phyloP scores from a whole-genome alignment of 1,139 yeast genomes.

The Yamadazyma conglobata region DNA sequence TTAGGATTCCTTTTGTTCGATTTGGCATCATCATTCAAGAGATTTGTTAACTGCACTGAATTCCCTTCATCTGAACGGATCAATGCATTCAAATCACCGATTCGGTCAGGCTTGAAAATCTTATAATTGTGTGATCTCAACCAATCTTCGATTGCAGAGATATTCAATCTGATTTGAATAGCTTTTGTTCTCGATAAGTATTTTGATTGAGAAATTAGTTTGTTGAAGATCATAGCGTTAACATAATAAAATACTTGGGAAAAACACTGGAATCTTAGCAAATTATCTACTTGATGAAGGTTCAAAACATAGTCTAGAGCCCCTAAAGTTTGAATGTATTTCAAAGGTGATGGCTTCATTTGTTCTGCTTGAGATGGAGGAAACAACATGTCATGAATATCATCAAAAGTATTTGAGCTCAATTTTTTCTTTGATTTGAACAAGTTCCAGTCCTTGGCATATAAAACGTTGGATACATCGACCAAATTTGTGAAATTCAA shows the following conservation, averaged over 20 bases:
- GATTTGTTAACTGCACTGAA: constrained; percentile 19
- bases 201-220: constrained; percentile 59
- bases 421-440: constrained; percentile 51
- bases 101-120: constrained; percentile 42
- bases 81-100: constrained; percentile 29
- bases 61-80: constrained; percentile 3
- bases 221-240: constrained; percentile 69
- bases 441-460: constrained; percentile 74
- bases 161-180: constrained; percentile 80
- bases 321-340: constrained; percentile 80
- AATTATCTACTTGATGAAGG: constrained; percentile 74
- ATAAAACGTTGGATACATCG: constrained; percentile 56
- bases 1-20: constrained; percentile 26
- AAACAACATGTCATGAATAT: constrained; percentile 62
- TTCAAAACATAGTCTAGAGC: constrained; percentile 85
- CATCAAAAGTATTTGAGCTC: constrained; percentile 54
- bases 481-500: constrained; percentile 63
- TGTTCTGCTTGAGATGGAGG: constrained; percentile 66
- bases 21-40: constrained; percentile 20
- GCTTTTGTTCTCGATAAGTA: constrained; percentile 82
- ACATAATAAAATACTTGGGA: constrained; percentile 80
- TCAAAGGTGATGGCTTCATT: constrained; percentile 82
- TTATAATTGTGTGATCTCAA: constrained; percentile 70
- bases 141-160: constrained; percentile 92
- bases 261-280: constrained; percentile 70